Evolutionary conservation across 306 rosid genomes (phyloP), one percentile per base, ranked within the genome.

Genomic region (Acacia acuminata): DNA sequence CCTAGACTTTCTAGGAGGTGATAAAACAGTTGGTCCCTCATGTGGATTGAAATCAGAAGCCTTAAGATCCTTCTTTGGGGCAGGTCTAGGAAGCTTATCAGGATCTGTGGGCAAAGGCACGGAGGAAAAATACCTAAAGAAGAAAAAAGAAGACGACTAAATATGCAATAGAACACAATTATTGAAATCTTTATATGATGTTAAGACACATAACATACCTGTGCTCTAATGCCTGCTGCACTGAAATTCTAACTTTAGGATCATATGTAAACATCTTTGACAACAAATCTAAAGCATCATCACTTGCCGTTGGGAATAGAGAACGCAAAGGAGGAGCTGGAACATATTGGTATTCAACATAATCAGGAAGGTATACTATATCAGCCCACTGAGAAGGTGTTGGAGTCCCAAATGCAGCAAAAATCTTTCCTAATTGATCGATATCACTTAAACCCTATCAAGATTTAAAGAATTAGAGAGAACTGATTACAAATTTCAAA

Each of bases 211-310:
- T 86, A 91, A 48, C 58, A 71, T 86, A 92, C 99, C 98, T 94
- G 86, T 96, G 98, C 71, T 96, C 99, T 82, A 96, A 85, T 50
- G 97, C 98, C 82, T 96, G 98, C 78, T 87, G 97, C 84, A 81
- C 97, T 25, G 99, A 90, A 80, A 96, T 92, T 81, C 99, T 90
- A 76, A 83, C 85, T 82, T 91, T 94, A 27, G 99, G 99, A 84
- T 94, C 99, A 90, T 96, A 96, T 15, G 99, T 85, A 85, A 96
- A 92, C 98, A 94, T 96, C 90, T 94, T 96, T 38, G 93, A 86
- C 86, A 96, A 88, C 80, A 96, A 88, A 89, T 96, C 99, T 17
- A 96, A 86, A 73, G 92, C 87, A 84, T 96, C 98, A 79, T 94
- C 99, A 87, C 94, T 94, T 63, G 97, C 97, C 97, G 89, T 88